Percentiles rank a stretch among this genome's conserved stretches.
Conservation (phyloP, 2,329 filamentous ascomycete genomes). For the Aspergillus candidus region DNA sequence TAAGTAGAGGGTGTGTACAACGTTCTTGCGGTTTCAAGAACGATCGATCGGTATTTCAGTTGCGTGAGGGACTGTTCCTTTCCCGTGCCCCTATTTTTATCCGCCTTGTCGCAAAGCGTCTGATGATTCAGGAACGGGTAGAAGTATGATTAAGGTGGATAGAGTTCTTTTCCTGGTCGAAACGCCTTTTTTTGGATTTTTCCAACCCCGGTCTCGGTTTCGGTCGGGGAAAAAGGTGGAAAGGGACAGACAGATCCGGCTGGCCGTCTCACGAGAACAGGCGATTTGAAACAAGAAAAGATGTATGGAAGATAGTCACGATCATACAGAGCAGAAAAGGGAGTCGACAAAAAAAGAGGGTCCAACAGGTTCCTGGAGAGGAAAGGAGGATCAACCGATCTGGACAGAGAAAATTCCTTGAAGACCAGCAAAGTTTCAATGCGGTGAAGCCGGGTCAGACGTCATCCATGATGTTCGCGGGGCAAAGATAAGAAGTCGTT, state of each 20-base stretch:
- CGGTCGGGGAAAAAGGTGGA: too few relatives aligned
- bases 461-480: conserved; percentile 16
- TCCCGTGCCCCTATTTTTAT: too few relatives aligned
- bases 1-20: not conserved
- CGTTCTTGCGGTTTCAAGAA: too few relatives aligned
- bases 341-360: too few relatives aligned
- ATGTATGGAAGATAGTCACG: too few relatives aligned
- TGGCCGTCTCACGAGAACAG: conserved; percentile 6
- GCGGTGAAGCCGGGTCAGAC: conserved; percentile 21
- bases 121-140: not conserved
- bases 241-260: conserved; percentile 15
- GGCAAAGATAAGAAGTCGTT: conserved; percentile 6
- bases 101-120: not conserved
- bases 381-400: not conserved
- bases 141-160: not conserved
- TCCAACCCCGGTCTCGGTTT: not conserved
- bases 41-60: too few relatives aligned
- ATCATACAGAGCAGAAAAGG: too few relatives aligned
- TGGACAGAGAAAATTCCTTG: not conserved
- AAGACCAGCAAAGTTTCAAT: conserved; percentile 13
- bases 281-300: not conserved
- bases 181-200: not conserved
- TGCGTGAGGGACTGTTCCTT: too few relatives aligned
- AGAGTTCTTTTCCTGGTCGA: not conserved
- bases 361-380: too few relatives aligned